Base-by-base conservation (phyloP, 164 flowering plant genomes). In the Nymphaea thermarum region DNA sequence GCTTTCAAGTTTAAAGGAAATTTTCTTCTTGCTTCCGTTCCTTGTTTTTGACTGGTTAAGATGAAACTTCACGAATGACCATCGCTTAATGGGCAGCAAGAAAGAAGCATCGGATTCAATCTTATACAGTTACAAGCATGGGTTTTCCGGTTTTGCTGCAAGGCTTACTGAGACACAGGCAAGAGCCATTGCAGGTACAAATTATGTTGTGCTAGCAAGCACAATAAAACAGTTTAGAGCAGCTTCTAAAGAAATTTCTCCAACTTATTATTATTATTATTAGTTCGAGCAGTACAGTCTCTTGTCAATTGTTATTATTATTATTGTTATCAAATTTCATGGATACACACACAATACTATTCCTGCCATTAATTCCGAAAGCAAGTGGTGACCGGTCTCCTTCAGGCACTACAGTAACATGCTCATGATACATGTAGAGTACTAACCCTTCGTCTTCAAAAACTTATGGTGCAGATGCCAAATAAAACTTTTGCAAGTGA, bases 131-230 rank as follows among this genome's bases (percentile, higher is more conserved):
- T 85, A 83, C 62, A 80, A 68, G 74, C 85, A 85, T 77, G 85
- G 84, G 43, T 83, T 85, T 62, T 82, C 85, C 12, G 85, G 86
- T 3, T 85, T 83, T 76, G 86, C 86, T 2, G 86, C 85, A 18
- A 79, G 61, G 68, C 77, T 85, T 11, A 83, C 82, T 15, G 65
- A 77, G 43, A 44, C 71, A 45, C 81, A 83, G n/a, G 89, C 83
- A 12, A 68, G 73, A 42, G 41, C 42, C 25, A 12, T 82, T 60
- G 71, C 83, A 44, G 81, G 85, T 83, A n/a, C 69, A 55, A 2
- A 2, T 8, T 55, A 55, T 8, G 1, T 55, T 55, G 16, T 55
- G 10, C 1, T 8, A 1, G 60, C 10, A 16, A 16, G 5, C 15
- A 25, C 5, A 61, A 5, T 16, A 55, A 61, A 25, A 16, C 17